phyloP scores from a whole-genome alignment of 2,329 filamentous ascomycete genomes.

The Aspergillus terreus region DNA sequence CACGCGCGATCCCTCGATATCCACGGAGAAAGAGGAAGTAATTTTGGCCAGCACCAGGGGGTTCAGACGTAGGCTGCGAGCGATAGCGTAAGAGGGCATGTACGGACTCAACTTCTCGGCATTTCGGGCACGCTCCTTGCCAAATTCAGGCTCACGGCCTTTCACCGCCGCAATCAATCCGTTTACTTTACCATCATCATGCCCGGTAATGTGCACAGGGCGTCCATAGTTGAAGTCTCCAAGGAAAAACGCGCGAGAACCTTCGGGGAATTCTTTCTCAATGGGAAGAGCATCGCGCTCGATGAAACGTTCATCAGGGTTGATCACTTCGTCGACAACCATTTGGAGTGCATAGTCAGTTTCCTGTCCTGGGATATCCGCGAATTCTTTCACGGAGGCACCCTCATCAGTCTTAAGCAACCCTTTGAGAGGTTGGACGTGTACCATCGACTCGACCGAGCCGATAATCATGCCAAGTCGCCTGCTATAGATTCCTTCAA shows the following conservation, averaged over 20 bases:
- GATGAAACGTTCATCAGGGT: constrained; percentile 88
- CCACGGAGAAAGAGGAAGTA: constrained; percentile 87
- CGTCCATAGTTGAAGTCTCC: constrained; percentile 91
- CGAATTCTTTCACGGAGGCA: constrained; percentile 89
- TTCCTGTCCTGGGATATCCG: constrained; percentile 76
- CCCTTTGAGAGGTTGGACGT: constrained; percentile 91
- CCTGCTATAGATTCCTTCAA: constrained; percentile 87
- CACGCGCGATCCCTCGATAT: constrained; percentile 73
- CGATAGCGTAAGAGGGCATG: constrained; percentile 82
- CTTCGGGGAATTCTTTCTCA: constrained; percentile 83
- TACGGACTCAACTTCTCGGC: constrained; percentile 72
- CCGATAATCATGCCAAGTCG: constrained; percentile 84
- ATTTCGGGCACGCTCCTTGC: constrained; percentile 65
- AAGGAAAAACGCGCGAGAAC: constrained; percentile 83
- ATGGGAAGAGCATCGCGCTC: constrained; percentile 85
- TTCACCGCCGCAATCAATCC: constrained; percentile 72
- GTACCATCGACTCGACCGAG: constrained; percentile 79
- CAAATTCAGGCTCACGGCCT: constrained; percentile 75
- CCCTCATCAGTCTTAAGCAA: constrained; percentile 87
- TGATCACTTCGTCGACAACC: constrained; percentile 83
- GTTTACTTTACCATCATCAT: constrained; percentile 70
- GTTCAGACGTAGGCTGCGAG: constrained; percentile 75
- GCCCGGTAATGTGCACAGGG: constrained; percentile 75
- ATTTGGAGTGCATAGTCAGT: constrained; percentile 88
- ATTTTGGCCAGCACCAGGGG: constrained; percentile 90